Conservation (phyloP, 768 basidiomycete species). For the Polyporus arcularius region DNA sequence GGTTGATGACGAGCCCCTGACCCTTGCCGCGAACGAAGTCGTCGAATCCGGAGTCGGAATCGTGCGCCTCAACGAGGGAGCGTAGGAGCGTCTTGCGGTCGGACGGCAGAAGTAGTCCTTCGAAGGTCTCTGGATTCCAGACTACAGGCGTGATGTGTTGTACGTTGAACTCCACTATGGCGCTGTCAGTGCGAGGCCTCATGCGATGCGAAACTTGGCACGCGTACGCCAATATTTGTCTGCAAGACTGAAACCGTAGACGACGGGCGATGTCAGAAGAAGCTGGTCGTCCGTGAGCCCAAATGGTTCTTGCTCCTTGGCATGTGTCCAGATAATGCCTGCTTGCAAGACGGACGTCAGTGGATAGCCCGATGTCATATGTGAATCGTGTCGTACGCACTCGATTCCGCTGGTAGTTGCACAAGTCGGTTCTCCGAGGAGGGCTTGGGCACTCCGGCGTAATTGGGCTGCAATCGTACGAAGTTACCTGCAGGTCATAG, state of each 20-base stretch:
- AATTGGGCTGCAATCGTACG: conserved; percentile 51
- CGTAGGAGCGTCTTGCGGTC: conserved; percentile 29
- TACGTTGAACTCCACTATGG: conserved; percentile 59
- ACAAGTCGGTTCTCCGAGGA: background rate
- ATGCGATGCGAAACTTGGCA: background rate
- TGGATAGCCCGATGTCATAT: background rate
- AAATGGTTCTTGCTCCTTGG: background rate
- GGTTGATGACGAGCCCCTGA: conserved; percentile 34
- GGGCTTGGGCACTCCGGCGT: conserved; percentile 41
- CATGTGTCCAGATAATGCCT: background rate
- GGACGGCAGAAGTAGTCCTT: conserved; percentile 27
- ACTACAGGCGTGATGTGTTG: conserved; percentile 51
- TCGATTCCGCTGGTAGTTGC: background rate
- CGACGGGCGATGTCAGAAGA: conserved; percentile 52
- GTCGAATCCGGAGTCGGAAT: conserved; percentile 24
- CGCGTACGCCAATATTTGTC: conserved; percentile 61
- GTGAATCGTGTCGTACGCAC: too few relatives aligned
- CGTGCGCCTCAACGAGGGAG: conserved; percentile 32
- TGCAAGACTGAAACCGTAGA: conserved; percentile 61
- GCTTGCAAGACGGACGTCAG: too few relatives aligned
- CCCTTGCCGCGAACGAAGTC: conserved; percentile 37
- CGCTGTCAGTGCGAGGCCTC: too few relatives aligned
- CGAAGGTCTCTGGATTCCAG: conserved; percentile 33
- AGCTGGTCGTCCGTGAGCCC: conserved; percentile 46
- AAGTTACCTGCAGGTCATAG: conserved; percentile 40